Percentiles rank a stretch among this genome's conserved stretches.
phyloP scores from a whole-genome alignment of 805 yeast species.

The Ogataea minuta region DNA sequence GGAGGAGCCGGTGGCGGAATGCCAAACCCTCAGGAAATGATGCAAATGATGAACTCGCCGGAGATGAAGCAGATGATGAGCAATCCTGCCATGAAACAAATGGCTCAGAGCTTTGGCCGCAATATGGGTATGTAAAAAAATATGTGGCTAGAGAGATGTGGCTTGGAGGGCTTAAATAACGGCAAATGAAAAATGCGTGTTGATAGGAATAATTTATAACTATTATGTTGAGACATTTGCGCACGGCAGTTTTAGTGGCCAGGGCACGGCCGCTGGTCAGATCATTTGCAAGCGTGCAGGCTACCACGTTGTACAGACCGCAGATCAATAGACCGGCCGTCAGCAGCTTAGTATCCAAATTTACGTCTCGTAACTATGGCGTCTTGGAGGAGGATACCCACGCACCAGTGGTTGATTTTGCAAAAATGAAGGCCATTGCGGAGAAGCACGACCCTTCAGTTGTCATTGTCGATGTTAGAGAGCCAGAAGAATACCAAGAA shows the following conservation, averaged over 20 bases:
- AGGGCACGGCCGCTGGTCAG: constrained; percentile 7
- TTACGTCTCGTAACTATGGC: constrained; percentile 19
- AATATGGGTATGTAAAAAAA: constrained; percentile 25
- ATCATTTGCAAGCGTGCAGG: neutral
- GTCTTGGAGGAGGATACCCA: constrained; percentile 31
- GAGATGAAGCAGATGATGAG: constrained; percentile 56
- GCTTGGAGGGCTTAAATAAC: constrained; percentile 1
- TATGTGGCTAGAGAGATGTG: constrained; percentile 8
- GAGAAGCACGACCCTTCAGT: constrained; percentile 43
- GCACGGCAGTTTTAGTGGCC: constrained; percentile 1
- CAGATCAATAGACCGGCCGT: constrained; percentile 1
- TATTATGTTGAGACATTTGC: constrained; percentile 9
- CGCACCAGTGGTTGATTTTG: constrained; percentile 33
- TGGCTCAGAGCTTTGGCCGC: constrained; percentile 46
- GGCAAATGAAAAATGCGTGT: constrained; percentile 12
- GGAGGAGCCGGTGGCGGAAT: constrained; percentile 44
- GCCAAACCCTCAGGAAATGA: constrained; percentile 49
- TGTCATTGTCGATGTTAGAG: constrained; percentile 85
- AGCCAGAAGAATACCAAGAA: constrained; percentile 69
- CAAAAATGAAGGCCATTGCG: constrained; percentile 41
- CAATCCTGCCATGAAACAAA: constrained; percentile 70
- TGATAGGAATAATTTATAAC: constrained; percentile 7
- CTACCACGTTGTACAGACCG: neutral
- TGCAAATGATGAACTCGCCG: constrained; percentile 35
- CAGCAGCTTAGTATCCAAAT: neutral